A percentile compares a stretch with the other conserved stretches of the same genome.
These are phyloP conservation scores for Rugosomyces carneus DNA, from an alignment of 1,284 basidiomycete genomes.

Conservation along the genomic window DNA sequence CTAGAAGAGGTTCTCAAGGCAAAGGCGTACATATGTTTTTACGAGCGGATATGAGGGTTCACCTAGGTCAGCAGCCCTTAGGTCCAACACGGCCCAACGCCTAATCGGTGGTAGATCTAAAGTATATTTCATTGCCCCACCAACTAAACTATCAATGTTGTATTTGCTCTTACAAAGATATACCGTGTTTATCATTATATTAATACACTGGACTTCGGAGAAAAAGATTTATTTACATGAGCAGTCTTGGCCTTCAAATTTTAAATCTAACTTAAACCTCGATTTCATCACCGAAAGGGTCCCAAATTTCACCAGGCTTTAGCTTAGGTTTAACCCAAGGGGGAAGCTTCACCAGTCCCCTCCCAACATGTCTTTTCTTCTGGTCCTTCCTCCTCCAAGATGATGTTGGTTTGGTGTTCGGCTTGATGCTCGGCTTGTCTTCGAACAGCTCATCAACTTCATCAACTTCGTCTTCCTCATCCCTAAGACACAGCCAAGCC, in stretches of 20 bases:
- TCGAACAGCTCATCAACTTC: constrained; percentile 18
- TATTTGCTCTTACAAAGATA: no score
- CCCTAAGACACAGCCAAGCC: constrained; percentile 22
- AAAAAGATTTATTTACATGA: no score
- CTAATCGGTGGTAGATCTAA: neutral
- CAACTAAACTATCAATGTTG: no score
- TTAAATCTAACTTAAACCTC: constrained; percentile 14
- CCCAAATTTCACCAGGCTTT: constrained; percentile 15
- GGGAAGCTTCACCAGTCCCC: constrained; percentile 10
- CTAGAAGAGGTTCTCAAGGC: constrained; percentile 85
- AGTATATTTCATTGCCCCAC: neutral
- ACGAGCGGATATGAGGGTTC: constrained; percentile 53
- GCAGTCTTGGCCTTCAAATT: no score
- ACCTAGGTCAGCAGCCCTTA: neutral
- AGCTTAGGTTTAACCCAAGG: constrained; percentile 8
- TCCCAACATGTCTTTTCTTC: constrained; percentile 2
- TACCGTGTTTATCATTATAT: neutral
- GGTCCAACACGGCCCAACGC: no score
- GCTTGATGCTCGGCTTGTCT: neutral
- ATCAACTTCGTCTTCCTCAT: constrained; percentile 22
- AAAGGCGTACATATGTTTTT: constrained; percentile 90
- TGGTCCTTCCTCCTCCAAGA: neutral
- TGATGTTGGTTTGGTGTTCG: neutral
- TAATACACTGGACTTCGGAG: neutral
- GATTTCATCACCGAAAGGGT: constrained; percentile 18